phyloP scores from a whole-genome alignment of 2,329 filamentous ascomycete species.

The Fusarium cyanostomum region DNA sequence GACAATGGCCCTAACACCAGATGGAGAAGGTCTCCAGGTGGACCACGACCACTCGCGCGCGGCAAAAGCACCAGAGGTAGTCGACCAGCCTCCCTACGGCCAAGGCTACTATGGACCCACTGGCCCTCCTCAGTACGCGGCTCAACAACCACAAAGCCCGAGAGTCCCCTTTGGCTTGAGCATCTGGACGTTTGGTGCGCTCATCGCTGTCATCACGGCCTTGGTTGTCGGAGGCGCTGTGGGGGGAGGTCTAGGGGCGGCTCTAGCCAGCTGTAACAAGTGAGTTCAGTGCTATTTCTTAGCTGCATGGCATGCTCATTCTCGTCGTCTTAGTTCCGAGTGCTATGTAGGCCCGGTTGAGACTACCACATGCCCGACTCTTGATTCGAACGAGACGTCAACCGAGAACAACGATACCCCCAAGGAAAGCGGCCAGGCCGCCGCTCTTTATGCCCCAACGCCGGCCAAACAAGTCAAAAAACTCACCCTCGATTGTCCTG shows the following conservation, averaged over 20 bases:
- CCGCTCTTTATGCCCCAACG: neutral
- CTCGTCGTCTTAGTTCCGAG: neutral
- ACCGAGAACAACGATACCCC: neutral
- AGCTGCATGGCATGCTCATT: neutral
- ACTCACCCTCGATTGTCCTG: neutral
- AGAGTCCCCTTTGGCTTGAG: slow-evolving; percentile 5
- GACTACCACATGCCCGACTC: neutral
- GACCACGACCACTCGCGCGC: slow-evolving; percentile 5
- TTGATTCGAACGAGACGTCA: neutral
- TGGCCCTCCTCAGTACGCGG: neutral
- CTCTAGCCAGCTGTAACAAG: slow-evolving; percentile 12
- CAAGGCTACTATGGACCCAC: neutral
- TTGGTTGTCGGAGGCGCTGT: slow-evolving; percentile 10
- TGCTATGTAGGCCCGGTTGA: neutral
- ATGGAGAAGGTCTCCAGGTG: slow-evolving; percentile 14
- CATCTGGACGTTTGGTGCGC: neutral
- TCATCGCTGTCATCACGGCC: slow-evolving; percentile 7
- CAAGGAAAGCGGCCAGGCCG: neutral
- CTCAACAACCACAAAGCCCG: neutral
- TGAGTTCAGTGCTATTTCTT: neutral
- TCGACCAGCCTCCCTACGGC: neutral
- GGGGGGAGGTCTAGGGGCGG: slow-evolving; percentile 23
- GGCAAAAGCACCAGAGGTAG: slow-evolving; percentile 4
- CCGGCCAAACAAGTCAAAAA: neutral
- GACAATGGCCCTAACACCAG: neutral